These are phyloP conservation scores for Huntiella omanensis DNA, from an alignment of 2,329 filamentous ascomycete species.

Conservation along the genomic window DNA sequence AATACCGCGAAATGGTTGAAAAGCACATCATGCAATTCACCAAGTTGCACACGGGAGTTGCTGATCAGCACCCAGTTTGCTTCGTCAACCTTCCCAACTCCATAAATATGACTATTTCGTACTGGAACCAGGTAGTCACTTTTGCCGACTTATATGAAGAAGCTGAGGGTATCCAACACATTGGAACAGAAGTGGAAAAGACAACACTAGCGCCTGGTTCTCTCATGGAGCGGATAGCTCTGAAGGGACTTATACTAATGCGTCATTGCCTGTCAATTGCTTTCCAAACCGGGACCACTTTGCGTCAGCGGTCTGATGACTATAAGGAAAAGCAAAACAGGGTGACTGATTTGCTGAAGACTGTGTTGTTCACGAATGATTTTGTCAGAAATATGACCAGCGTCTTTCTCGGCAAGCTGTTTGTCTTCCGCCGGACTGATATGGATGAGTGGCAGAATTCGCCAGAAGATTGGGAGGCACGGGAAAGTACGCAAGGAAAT, in stretches of 20 bases:
- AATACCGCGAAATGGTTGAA: constrained; percentile 47
- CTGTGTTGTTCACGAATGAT: constrained; percentile 53
- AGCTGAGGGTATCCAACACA: constrained; percentile 35
- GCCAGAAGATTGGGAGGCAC: constrained; percentile 86
- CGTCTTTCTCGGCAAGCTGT: constrained; percentile 67
- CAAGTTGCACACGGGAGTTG: constrained; percentile 81
- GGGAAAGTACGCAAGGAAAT: constrained; percentile 67
- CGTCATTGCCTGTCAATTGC: constrained; percentile 72
- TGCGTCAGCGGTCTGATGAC: constrained; percentile 61
- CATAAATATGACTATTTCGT: constrained; percentile 56
- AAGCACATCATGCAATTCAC: constrained; percentile 80
- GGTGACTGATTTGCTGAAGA: constrained; percentile 51
- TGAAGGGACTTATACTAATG: constrained; percentile 68
- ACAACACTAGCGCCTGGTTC: constrained; percentile 38
- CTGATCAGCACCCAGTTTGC: constrained; percentile 56
- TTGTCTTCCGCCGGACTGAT: constrained; percentile 71
- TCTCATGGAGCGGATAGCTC: constrained; percentile 57
- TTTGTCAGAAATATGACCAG: constrained; percentile 71
- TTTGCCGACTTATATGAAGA: constrained; percentile 58
- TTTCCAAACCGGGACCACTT: constrained; percentile 61
- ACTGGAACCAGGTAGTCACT: constrained; percentile 65
- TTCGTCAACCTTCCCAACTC: constrained; percentile 71
- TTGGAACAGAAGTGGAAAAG: constrained; percentile 18
- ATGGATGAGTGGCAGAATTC: constrained; percentile 86
- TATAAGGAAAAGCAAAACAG: constrained; percentile 58